Evolutionary conservation across 2,329 filamentous ascomycete species (phyloP).

Genomic region (Polytolypa hystricis): DNA sequence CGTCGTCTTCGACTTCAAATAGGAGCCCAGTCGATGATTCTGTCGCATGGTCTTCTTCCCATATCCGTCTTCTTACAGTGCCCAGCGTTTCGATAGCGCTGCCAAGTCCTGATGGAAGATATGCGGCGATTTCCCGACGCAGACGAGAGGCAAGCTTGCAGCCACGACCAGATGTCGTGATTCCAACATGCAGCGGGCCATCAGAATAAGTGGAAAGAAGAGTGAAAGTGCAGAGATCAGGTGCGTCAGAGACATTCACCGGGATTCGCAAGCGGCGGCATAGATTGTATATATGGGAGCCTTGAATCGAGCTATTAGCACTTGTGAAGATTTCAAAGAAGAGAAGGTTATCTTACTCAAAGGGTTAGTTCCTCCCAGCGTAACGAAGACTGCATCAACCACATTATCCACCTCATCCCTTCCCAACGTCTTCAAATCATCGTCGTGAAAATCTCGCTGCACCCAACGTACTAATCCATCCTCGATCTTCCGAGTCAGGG

Average conservation of each 20-base stretch:
- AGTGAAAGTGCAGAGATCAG: conserved; percentile 77
- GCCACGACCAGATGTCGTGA: conserved; percentile 88
- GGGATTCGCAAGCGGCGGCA: conserved; percentile 76
- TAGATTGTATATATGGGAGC: conserved; percentile 56
- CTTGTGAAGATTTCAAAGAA: conserved; percentile 5
- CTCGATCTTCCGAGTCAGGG: conserved; percentile 36
- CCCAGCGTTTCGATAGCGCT: conserved; percentile 67
- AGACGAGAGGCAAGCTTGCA: conserved; percentile 89
- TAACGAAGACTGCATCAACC: conserved; percentile 90
- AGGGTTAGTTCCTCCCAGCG: conserved; percentile 41
- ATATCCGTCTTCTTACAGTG: conserved; percentile 56
- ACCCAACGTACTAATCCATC: conserved; percentile 34
- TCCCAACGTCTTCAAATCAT: conserved; percentile 65
- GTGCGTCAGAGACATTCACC: conserved; percentile 82
- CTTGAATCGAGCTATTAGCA: conserved; percentile 27
- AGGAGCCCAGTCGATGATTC: conserved; percentile 31
- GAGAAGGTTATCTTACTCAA: conserved; percentile 30
- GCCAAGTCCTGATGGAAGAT: conserved; percentile 65
- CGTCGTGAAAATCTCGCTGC: conserved; percentile 50
- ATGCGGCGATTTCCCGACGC: conserved; percentile 72
- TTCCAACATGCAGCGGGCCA: conserved; percentile 84
- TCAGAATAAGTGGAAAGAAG: conserved; percentile 81
- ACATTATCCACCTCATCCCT: conserved; percentile 63
- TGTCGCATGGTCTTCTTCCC: conserved; percentile 57
- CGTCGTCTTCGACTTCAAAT: conserved; percentile 38